Evolutionary conservation across 495 filamentous ascomycete species (phyloP).

Genomic region (Hypoxylon crocopeplum): DNA sequence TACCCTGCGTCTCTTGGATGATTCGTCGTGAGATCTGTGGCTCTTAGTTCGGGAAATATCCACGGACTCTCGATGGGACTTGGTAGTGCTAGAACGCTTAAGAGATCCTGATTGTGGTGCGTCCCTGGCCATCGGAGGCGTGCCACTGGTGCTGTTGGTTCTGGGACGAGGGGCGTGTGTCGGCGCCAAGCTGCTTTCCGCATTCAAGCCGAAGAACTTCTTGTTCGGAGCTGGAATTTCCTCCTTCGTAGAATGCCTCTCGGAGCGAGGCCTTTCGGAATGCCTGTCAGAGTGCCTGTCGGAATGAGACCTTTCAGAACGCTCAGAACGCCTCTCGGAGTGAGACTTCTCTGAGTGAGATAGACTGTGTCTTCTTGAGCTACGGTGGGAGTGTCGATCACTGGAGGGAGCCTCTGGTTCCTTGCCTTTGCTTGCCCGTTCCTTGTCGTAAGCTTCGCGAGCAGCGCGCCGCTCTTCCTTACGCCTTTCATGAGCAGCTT

Average conservation of each 20-base stretch:
- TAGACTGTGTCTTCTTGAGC: slow-evolving; percentile 47
- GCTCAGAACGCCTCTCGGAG: slow-evolving; percentile 21
- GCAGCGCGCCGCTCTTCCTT: slow-evolving; percentile 45
- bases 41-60: slow-evolving; percentile 30
- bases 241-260: slow-evolving; percentile 32
- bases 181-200: slow-evolving; percentile 43
- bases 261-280: slow-evolving; percentile 33
- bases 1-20: slow-evolving; percentile 15
- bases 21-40: slow-evolving; percentile 22
- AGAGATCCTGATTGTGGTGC: slow-evolving; percentile 36
- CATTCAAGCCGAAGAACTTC: slow-evolving; percentile 50
- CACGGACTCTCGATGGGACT: slow-evolving; percentile 17
- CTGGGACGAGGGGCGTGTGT: slow-evolving; percentile 28
- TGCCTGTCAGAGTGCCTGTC: slow-evolving; percentile 14
- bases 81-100: slow-evolving; percentile 48
- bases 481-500: slow-evolving; percentile 51
- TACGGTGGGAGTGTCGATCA: slow-evolving; percentile 40
- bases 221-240: slow-evolving; percentile 40
- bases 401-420: slow-evolving; percentile 27
- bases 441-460: slow-evolving; percentile 32
- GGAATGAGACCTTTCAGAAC: slow-evolving; percentile 18
- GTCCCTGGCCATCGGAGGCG: slow-evolving; percentile 8
- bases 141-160: slow-evolving; percentile 26
- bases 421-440: slow-evolving; percentile 37
- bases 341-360: slow-evolving; percentile 36